Percentiles rank a stretch among this genome's conserved stretches.
phyloP scores from a whole-genome alignment of 1,139 yeast genomes.

The Yamadazyma sp. region DNA sequence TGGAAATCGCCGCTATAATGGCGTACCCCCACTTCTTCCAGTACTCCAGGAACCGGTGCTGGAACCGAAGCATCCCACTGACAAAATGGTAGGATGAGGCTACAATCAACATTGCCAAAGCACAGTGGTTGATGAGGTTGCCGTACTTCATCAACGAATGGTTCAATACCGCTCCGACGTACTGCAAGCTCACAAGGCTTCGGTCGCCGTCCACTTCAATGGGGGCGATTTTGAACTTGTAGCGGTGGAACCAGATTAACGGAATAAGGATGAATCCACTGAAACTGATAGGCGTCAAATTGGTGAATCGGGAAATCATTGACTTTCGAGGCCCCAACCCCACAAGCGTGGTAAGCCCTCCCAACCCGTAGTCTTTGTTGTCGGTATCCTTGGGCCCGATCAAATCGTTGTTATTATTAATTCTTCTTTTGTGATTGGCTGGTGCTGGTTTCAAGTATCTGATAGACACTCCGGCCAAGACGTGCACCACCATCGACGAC shows the following conservation, averaged over 20 bases:
- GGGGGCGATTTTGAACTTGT: conserved; percentile 53
- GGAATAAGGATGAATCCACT: conserved; percentile 60
- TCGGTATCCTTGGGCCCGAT: conserved; percentile 18
- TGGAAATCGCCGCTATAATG: conserved; percentile 24
- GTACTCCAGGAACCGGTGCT: conserved; percentile 25
- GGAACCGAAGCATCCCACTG: conserved; percentile 35
- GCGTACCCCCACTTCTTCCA: conserved; percentile 39
- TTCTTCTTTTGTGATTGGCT: conserved; percentile 7
- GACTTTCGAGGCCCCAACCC: conserved; percentile 57
- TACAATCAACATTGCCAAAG: conserved; percentile 24
- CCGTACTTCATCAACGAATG: conserved; percentile 20
- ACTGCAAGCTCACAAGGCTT: conserved; percentile 54
- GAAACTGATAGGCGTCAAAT: conserved; percentile 50
- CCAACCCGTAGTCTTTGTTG: conserved; percentile 54
- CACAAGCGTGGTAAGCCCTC: conserved; percentile 54
- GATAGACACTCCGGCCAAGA: conserved; percentile 53
- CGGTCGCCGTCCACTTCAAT: conserved; percentile 62
- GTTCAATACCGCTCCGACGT: conserved; percentile 45
- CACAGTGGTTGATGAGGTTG: conserved; percentile 20
- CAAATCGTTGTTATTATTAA: conserved; percentile 10
- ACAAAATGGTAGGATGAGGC: conserved; percentile 34
- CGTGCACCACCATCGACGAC: conserved; percentile 51
- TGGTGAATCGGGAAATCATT: conserved; percentile 32
- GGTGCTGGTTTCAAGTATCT: conserved; percentile 32
- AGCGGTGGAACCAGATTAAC: conserved; percentile 46